These are phyloP conservation scores for Claviceps sp. DNA, from an alignment of 2,329 filamentous ascomycete species.

Conservation along the genomic window DNA sequence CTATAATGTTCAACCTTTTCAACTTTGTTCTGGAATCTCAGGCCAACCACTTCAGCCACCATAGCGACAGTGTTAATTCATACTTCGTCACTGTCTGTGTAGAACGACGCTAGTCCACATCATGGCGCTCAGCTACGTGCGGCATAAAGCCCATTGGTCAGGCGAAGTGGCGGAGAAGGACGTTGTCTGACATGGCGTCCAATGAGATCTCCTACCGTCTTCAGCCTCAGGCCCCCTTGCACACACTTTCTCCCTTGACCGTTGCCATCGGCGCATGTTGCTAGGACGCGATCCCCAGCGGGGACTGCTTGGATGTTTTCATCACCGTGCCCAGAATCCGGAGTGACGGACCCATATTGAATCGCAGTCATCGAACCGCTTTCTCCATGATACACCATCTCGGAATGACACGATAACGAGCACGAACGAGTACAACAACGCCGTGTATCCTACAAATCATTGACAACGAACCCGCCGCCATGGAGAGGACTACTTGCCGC, in stretches of 20 bases:
- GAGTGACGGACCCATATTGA: neutral
- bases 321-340: conserved; percentile 5
- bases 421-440: neutral
- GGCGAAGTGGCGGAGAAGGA: neutral
- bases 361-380: neutral
- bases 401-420: conserved; percentile 5
- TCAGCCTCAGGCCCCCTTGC: conserved; percentile 10
- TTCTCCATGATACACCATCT: conserved; percentile 8
- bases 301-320: conserved; percentile 7
- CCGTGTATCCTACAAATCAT: neutral
- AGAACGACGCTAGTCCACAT: no score
- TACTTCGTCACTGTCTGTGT: no score
- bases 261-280: conserved; percentile 5
- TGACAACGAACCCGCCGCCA: conserved; percentile 6
- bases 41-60: neutral
- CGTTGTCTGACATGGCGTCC: conserved; percentile 6
- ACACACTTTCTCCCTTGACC: neutral
- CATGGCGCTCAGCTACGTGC: neutral
- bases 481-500: conserved; percentile 7
- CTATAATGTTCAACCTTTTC: neutral
- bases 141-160: conserved; percentile 1
- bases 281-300: conserved; percentile 7
- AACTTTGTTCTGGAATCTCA: neutral
- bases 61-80: neutral
- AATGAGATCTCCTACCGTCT: neutral